These are phyloP conservation scores for Ceratobasidium sp. DNA, from an alignment of 1,284 basidiomycete species.

Conservation along the genomic window DNA sequence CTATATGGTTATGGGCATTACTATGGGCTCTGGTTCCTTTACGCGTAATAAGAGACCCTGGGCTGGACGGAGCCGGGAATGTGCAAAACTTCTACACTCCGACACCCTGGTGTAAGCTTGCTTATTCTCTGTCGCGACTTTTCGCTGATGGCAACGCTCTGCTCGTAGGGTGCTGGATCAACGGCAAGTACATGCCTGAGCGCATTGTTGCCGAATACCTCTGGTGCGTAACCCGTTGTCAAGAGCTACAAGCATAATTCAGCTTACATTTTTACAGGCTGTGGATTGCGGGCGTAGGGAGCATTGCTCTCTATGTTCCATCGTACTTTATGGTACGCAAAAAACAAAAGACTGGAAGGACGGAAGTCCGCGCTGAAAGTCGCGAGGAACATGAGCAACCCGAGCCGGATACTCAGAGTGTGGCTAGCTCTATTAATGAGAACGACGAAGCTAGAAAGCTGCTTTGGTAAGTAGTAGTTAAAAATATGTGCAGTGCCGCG, in stretches of 20 bases:
- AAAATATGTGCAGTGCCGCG: background rate
- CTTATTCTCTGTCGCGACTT: background rate
- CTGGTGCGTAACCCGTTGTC: slow-evolving; percentile 7
- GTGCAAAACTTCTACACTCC: slow-evolving; percentile 33
- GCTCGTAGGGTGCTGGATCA: slow-evolving; percentile 39
- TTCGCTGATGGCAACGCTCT: background rate
- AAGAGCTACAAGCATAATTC: background rate
- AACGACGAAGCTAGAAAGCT: slow-evolving; percentile 13
- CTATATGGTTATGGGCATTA: slow-evolving; percentile 33
- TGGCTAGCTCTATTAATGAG: slow-evolving; percentile 12
- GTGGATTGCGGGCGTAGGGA: slow-evolving; percentile 35
- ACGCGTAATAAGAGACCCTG: background rate
- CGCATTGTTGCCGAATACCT: slow-evolving; percentile 32
- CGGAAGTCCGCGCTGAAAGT: background rate
- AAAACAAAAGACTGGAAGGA: background rate
- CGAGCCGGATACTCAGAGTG: background rate
- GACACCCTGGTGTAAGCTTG: slow-evolving; percentile 38
- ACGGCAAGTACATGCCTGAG: slow-evolving; percentile 15
- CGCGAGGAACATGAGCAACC: background rate
- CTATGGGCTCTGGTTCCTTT: slow-evolving; percentile 30
- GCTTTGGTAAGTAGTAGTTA: slow-evolving; percentile 7
- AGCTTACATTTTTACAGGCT: slow-evolving; percentile 10
- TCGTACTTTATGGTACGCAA: slow-evolving; percentile 28
- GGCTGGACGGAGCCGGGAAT: background rate
- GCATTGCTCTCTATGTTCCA: slow-evolving; percentile 38